Base-by-base conservation (phyloP, 1,284 basidiomycete genomes). In the Moniliophthora roreri region DNA sequence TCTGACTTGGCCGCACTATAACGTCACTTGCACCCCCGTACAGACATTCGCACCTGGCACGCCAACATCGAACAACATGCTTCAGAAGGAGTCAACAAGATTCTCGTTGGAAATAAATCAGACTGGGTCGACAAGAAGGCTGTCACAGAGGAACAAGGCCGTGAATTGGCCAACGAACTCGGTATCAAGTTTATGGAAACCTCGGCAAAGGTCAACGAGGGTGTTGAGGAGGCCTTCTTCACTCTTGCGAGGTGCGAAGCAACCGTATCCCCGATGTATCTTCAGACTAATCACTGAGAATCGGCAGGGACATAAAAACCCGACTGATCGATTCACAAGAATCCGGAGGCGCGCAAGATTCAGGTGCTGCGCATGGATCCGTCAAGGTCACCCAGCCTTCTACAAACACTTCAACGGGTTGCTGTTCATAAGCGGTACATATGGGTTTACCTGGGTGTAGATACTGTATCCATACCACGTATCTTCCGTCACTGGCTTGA, bases 11-110 rank as follows among this genome's bases (percentile, higher is more conserved):
- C 50, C 23, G 42, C 50, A 34, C 36, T 21, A 48, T 36, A 49
- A 42, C 18, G 28, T 32, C 15, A 38, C 39, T 40, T 21, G 23
- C 26, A 1, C 23, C 18, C 23, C 15, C 9, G 24, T 21, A 8
- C 66, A 98, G 95, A 99, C 77, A 96, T 99, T 70, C 93, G 95
- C 63, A 98, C 95, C 64, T 99, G 97, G 97, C 93, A 98, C 74
- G 77, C 91, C 41, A 98, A 98, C 72, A 95, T 99, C 61, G 96
- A 99, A 74, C 96, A 99, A 72, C 96, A 99, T 69, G 97, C 97
- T 23, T 97, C 95, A 4, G 93, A 98, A 64, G 95, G 94, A 35
- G 97, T 99, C 57, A 98, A 98, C 84, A 99, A 98, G 85, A 94
- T 99, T 58, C 86, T 99, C 53, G 92, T 99, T 59, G 97, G 97